Evolutionary conservation across 140 eudicot species (phyloP), one percentile per base, ranked within the genome.

Genomic region (Senecio squalidus): DNA sequence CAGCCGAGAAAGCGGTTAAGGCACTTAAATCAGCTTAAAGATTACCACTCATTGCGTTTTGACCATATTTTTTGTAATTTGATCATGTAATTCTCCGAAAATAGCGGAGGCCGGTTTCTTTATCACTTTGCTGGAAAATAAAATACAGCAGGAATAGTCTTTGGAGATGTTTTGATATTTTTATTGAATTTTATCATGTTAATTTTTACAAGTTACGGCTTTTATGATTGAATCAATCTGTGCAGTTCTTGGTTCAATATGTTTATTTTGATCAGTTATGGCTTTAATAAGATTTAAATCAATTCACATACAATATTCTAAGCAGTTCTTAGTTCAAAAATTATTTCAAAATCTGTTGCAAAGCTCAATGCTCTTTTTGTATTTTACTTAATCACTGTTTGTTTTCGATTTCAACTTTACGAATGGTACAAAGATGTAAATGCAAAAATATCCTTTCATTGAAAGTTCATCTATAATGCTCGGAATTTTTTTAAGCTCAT

Each of bases 1-100:
- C 98, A 7, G 98, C 98, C 6, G 96, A 81, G 69, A 91, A 91
- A 70, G 98, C 98, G 11, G 98, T 91, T 50, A 91, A 81, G 70
- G 88, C 98, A 53, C 64, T 76, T 18, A 50, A 76, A 51, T 72
- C 72, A 31, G 43, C 40, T 1, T 71, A 55, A 54, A 33, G 28
- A 15, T 27, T 34, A 34, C 52, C 74, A 25, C 30, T 58, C 10
- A 26, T 15, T 13, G 26, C 14, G 27, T 40, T 60, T 50, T 30
- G 62, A 51, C 39, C 51, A 4, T 52, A 38, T 60, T 59, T 18
- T 24, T 29, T 20, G 34, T 46, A 46, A 23, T 20, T 40, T 3
- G 54, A 14, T 48, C 53, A 18, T 41, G 33, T n/a, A 20, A 15
- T 47, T 15, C 58, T 67, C 58, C 34, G 2, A 34, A 57, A 48